Base-by-base conservation (phyloP, 2,329 filamentous ascomycete genomes). In the Metarhizium brunneum region DNA sequence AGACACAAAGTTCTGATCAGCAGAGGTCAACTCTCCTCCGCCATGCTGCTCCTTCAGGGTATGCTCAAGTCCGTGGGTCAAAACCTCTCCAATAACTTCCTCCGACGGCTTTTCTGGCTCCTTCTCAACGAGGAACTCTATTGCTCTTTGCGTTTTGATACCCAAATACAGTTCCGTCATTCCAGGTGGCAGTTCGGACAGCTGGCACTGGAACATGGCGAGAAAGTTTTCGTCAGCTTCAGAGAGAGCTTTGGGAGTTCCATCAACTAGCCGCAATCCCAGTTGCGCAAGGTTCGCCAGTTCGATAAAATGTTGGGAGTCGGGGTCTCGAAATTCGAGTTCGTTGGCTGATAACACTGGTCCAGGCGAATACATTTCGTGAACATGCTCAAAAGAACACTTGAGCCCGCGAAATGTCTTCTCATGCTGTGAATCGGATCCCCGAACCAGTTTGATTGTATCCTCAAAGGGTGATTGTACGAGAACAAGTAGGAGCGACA, bases 51-150 rank as follows among this genome's bases (percentile, higher is more conserved):
- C 62, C 11, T 65, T 72, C 50, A 80, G 61, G 48, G 71, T 70
- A 11, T 75, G 73, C 30, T 86, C 76, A 2, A 88, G 68, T 4
- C 86, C 73, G 8, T 77, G 71, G 6, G 78, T 74, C 40, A 89
- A 75, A 3, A 82, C 74, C 54, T 83, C 78, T 11, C 78, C 76
- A 16, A 86, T 65, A 18, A 78, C 71, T 16, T 82, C 78, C 14
- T 82, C 80, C 14, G 74, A 71, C 16, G 64, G 63, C 53, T 82
- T 69, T 16, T 75, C 78, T 54, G 78, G 80, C 1, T 76, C 71
- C 50, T 79, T 68, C 6, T 71, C 71, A 47, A 77, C 72, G 20
- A 86, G 70, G 11, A 75, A 74, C 49, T 78, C 71, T 57, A 87
- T 83, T 52, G 85, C 69, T 56, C 70, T 64, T 51, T 77, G 75